A percentile compares a stretch with the other conserved stretches of the same genome.
Conservation (phyloP, 306 rosid species). For the Quercus ilex region DNA sequence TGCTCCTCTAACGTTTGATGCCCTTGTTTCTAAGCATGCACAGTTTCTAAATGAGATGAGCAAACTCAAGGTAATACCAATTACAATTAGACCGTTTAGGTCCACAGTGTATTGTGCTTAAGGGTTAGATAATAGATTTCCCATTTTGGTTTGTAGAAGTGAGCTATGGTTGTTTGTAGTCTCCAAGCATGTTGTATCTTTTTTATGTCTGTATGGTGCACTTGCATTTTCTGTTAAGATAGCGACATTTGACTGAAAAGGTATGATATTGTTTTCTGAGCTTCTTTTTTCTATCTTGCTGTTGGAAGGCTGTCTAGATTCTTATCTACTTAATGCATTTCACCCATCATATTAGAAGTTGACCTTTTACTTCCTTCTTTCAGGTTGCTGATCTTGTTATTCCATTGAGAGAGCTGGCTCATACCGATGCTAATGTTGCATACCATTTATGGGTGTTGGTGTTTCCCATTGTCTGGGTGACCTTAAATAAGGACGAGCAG, state of each 20-base stretch:
- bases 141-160: not conserved
- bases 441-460: slow-evolving; percentile 99
- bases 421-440: slow-evolving; percentile 95
- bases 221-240: not conserved
- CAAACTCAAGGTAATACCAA: slow-evolving; percentile 78
- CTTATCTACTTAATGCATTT: not conserved
- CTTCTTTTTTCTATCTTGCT: not conserved
- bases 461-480: slow-evolving; percentile 98
- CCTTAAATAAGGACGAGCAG: slow-evolving; percentile 93
- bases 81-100: not conserved
- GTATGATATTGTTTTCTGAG: not conserved
- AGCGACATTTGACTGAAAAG: not conserved
- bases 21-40: slow-evolving; percentile 78
- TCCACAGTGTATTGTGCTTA: not conserved
- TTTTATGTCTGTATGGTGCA: not conserved
- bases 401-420: slow-evolving; percentile 96
- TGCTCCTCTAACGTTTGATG: slow-evolving; percentile 75
- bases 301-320: slow-evolving; percentile 9
- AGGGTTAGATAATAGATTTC: not conserved
- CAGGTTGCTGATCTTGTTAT: slow-evolving; percentile 89
- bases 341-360: not conserved
- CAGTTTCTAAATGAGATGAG: slow-evolving; percentile 84
- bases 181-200: not conserved
- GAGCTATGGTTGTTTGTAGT: not conserved
- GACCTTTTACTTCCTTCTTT: slow-evolving; percentile 4